These are phyloP conservation scores for Trichoderma aggressivum DNA, from an alignment of 2,329 filamentous ascomycete species.

Conservation along the genomic window DNA sequence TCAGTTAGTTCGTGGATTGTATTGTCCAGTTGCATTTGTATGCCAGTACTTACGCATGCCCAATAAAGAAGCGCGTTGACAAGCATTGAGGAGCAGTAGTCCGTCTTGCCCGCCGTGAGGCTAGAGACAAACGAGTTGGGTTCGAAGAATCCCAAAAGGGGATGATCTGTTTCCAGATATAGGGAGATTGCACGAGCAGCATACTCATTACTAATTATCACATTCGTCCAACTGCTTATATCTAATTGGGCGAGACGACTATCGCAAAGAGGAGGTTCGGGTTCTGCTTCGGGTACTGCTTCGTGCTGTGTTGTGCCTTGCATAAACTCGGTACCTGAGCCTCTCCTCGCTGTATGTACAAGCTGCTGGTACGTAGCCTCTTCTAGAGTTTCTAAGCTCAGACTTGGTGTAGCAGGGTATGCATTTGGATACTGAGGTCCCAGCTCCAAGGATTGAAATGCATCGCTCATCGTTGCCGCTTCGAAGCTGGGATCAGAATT, in stretches of 20 bases:
- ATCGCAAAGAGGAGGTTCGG: background rate
- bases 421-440: background rate
- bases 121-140: too few relatives aligned
- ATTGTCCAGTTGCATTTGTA: too few relatives aligned
- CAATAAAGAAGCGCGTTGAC: background rate
- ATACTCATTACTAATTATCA: background rate
- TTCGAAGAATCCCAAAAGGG: too few relatives aligned
- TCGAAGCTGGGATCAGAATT: background rate
- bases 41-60: background rate
- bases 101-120: too few relatives aligned
- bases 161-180: background rate
- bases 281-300: background rate
- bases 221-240: background rate
- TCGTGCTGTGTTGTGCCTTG: background rate
- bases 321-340: background rate
- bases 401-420: background rate
- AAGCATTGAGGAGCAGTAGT: background rate
- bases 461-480: background rate
- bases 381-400: background rate
- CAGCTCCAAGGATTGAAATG: background rate
- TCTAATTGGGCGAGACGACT: background rate
- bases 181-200: background rate
- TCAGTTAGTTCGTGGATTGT: background rate
- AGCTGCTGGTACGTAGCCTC: background rate
- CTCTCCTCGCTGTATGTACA: background rate